Evolutionary conservation across 2,329 filamentous ascomycete species (phyloP).

Genomic region (Arthrobotrys musiformis): DNA sequence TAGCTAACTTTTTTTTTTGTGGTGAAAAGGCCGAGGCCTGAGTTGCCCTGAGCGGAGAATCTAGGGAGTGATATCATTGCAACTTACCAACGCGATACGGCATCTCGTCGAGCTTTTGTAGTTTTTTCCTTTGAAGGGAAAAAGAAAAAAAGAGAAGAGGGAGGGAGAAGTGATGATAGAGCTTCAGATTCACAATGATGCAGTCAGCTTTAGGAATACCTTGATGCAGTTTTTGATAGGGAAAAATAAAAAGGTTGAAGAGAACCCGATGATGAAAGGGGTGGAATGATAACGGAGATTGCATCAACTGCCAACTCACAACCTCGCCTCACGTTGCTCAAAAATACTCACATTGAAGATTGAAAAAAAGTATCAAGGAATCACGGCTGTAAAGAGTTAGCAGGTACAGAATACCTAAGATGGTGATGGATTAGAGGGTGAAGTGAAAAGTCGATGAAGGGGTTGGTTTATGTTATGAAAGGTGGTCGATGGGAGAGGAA

Average conservation of each 20-base stretch:
- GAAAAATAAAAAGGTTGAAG: not conserved
- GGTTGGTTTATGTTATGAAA: conserved; percentile 15
- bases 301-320: conserved; percentile 37
- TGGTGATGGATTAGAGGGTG: not conserved
- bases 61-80: conserved; percentile 41
- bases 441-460: not conserved
- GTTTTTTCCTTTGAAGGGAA: not conserved
- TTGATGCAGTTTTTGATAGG: not conserved
- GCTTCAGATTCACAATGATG: not conserved
- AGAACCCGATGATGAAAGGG: conserved; percentile 8
- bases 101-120: conserved; percentile 19
- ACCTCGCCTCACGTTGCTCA: not conserved
- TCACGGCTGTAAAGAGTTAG: conserved; percentile 11
- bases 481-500: conserved; percentile 26
- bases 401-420: not conserved
- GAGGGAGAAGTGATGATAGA: not conserved
- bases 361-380: conserved; percentile 22
- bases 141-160: not conserved
- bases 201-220: conserved; percentile 11
- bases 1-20: not conserved
- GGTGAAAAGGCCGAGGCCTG: not conserved
- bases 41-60: conserved; percentile 35
- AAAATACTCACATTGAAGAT: conserved; percentile 17
- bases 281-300: conserved; percentile 25
- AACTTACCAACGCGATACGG: conserved; percentile 56